A percentile compares a stretch with the other conserved stretches of the same genome.
These are phyloP conservation scores for Saccharomycopsis schoenii DNA, from an alignment of 805 yeast genomes.

Conservation along the genomic window DNA sequence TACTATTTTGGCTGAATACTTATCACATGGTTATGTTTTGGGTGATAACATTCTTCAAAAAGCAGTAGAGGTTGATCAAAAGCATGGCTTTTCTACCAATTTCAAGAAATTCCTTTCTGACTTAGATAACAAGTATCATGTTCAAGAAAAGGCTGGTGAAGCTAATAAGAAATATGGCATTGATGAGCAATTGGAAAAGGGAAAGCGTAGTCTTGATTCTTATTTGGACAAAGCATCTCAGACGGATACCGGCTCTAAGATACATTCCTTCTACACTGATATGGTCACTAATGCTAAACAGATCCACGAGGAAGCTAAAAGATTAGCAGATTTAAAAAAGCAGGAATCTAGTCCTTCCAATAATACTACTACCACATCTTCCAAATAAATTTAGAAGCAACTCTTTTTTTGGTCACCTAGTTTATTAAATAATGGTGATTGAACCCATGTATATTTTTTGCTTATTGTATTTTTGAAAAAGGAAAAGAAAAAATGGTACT, in stretches of 20 bases:
- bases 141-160: slow-evolving; percentile 41
- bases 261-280: slow-evolving; percentile 50
- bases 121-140: slow-evolving; percentile 53
- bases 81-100: slow-evolving; percentile 48
- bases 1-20: slow-evolving; percentile 65
- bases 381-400: not conserved
- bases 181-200: slow-evolving; percentile 28
- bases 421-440: no score
- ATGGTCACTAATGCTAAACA: slow-evolving; percentile 47
- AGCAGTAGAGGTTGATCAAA: slow-evolving; percentile 54
- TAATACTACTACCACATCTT: not conserved
- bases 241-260: slow-evolving; percentile 40
- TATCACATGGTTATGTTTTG: slow-evolving; percentile 62
- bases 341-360: not conserved
- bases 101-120: slow-evolving; percentile 46
- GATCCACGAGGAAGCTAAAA: slow-evolving; percentile 65
- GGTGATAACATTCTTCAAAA: slow-evolving; percentile 51
- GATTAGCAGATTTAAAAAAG: slow-evolving; percentile 50
- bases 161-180: slow-evolving; percentile 24
- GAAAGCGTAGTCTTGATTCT: slow-evolving; percentile 32
- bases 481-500: no score
- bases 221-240: slow-evolving; percentile 29
- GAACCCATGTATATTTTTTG: no score
- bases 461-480: no score
- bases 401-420: not conserved